Evolutionary conservation across 202 grass and related monocot genomes (phyloP).

Genomic region (Setaria viridis): DNA sequence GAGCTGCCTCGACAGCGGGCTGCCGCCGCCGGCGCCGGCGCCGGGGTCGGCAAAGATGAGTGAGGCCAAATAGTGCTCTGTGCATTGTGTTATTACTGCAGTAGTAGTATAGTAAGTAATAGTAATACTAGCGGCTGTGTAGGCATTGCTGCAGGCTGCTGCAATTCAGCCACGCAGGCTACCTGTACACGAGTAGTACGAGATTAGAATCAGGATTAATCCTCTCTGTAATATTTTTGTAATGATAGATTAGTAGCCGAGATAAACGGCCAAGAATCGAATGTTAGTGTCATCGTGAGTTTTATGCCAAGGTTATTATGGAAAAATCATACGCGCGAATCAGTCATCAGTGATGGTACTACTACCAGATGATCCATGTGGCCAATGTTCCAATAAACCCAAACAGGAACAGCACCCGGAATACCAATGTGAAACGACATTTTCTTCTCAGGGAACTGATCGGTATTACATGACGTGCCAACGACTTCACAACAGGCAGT

Average conservation of each 20-base stretch:
- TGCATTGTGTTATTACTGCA: background rate
- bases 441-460: background rate
- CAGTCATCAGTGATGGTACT: background rate
- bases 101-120: background rate
- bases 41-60: slow-evolving; percentile 45
- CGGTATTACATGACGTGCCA: slow-evolving; percentile 21
- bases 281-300: background rate
- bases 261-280: background rate
- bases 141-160: background rate
- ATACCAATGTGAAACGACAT: background rate
- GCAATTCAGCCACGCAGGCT: background rate
- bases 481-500: slow-evolving; percentile 42
- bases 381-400: background rate
- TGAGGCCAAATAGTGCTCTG: slow-evolving; percentile 47
- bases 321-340: background rate
- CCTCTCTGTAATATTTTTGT: background rate
- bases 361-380: background rate
- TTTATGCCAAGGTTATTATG: too few species aligned
- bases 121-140: background rate
- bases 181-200: background rate
- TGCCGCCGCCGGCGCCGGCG: slow-evolving; percentile 37
- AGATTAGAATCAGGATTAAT: slow-evolving; percentile 10
- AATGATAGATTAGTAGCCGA: background rate
- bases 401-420: background rate
- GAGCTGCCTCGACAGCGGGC: slow-evolving; percentile 82